These are phyloP conservation scores for Aspergillus fructus DNA, from an alignment of 2,329 filamentous ascomycete genomes.

Conservation along the genomic window DNA sequence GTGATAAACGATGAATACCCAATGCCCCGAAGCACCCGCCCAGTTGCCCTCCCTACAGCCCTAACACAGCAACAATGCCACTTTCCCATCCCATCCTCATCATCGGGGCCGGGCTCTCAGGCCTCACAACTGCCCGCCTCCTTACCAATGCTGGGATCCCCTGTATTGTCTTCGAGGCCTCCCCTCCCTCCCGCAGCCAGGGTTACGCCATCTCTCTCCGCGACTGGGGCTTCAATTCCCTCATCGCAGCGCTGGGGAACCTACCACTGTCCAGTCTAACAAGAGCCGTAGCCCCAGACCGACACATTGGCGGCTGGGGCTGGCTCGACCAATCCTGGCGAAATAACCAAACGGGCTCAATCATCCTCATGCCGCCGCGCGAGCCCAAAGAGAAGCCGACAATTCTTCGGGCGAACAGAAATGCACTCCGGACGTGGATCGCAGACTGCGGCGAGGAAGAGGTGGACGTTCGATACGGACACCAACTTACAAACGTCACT, in stretches of 20 bases:
- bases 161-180: constrained; percentile 13
- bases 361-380: constrained; percentile 1
- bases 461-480: constrained; percentile 10
- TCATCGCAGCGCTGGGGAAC: constrained; percentile 6
- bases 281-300: constrained; percentile 9
- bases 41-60: not conserved
- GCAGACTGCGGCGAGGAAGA: constrained; percentile 11
- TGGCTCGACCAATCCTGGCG: constrained; percentile 14
- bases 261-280: constrained; percentile 6
- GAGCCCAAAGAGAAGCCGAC: constrained; percentile 2
- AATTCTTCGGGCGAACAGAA: constrained; percentile 10
- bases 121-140: constrained; percentile 7
- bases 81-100: not conserved
- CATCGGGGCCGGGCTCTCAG: constrained; percentile 12
- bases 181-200: constrained; percentile 7
- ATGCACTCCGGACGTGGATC: constrained; percentile 14
- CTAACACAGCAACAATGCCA: not conserved
- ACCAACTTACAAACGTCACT: not conserved
- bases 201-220: constrained; percentile 14
- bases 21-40: not conserved
- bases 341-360: constrained; percentile 11
- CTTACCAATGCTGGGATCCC: constrained; percentile 10
- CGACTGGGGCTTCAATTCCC: constrained; percentile 8
- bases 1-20: not conserved
- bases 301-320: constrained; percentile 11